Evolutionary conservation across 108 stramenopile species (phyloP), one percentile per base, ranked within the genome.

Genomic region (Skeletonema costatum): DNA sequence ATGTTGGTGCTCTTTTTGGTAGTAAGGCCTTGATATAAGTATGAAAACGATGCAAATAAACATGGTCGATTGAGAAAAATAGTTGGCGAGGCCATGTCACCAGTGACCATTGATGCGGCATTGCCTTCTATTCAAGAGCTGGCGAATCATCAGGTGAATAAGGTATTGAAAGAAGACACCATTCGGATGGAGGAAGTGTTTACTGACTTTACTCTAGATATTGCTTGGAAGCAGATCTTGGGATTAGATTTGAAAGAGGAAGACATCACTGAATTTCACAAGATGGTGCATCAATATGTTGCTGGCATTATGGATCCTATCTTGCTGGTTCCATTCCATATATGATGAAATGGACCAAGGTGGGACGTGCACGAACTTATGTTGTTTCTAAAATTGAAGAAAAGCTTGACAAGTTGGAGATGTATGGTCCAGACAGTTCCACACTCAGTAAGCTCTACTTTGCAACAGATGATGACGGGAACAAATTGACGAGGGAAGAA

Each of bases 161-260:
- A 53, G 31, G 62, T 77, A 32, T 21, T 77, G 59, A 73, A 64
- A 30, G 42, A 19, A 7, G 42, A 73, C 6, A 30, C 60, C 2
- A 67, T 84, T 31, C 17, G 64, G 35, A 75, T 84, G 77, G 83
- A 75, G 75, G 74, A 70, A 70, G 68, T 77, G n/a, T 84, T 78
- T 44, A 42, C 50, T 19, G 38, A 67, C 32, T 84, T 74, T 32
- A 60, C 82, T 31, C 46, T 83, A 12, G 85, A 75, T 66, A 62
- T 84, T 50, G 83, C 83, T 19, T 84, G 83, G 83, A 67, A 68
- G 60, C 83, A 78, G n/a, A 75, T 84, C n/a, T 35, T 84, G 21
- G 83, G 83, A 30, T 50, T 84, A 32, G 76, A 84, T 67, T 68
- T 84, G 73, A 38, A 64, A 21, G 64, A 75, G 42, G 73, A 75